Evolutionary conservation across 139 green algal species (phyloP).

Genomic region (Trebouxia sp.): DNA sequence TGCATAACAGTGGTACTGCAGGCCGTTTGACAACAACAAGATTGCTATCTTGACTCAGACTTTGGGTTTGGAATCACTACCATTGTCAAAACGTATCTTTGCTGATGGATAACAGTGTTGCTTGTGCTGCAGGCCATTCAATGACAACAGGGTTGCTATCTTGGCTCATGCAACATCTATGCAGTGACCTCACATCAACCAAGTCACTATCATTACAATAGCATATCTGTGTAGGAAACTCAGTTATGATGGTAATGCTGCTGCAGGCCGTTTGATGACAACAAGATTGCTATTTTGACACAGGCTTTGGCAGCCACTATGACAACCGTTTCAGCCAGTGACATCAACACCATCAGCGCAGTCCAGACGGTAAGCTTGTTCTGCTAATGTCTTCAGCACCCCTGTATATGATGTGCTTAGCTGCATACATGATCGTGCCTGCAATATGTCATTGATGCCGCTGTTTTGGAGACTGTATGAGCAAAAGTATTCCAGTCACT

Average conservation of each 20-base stretch:
- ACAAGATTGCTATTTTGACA: background rate
- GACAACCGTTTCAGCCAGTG: background rate
- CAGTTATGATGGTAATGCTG: background rate
- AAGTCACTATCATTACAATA: background rate
- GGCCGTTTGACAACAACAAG: background rate
- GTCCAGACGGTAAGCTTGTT: background rate
- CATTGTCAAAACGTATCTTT: too few relatives aligned
- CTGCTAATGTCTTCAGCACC: background rate
- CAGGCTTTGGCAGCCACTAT: background rate
- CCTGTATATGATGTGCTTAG: background rate
- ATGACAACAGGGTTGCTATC: background rate
- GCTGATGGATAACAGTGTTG: too few relatives aligned
- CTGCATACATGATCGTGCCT: too few relatives aligned
- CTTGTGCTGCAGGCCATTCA: background rate
- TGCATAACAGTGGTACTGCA: too few relatives aligned
- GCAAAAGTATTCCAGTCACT: too few relatives aligned
- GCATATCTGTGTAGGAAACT: background rate
- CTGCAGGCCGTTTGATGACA: conserved; percentile 1
- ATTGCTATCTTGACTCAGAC: background rate
- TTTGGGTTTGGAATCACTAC: too few relatives aligned
- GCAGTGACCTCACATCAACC: background rate
- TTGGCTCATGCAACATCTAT: background rate
- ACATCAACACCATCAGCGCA: conserved; percentile 28
- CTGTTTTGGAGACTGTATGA: too few relatives aligned
- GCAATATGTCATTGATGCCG: too few relatives aligned